Percentiles rank a stretch among this genome's conserved stretches.
phyloP scores from a whole-genome alignment of 768 basidiomycete genomes.

The Mrakia hoshinonis region DNA sequence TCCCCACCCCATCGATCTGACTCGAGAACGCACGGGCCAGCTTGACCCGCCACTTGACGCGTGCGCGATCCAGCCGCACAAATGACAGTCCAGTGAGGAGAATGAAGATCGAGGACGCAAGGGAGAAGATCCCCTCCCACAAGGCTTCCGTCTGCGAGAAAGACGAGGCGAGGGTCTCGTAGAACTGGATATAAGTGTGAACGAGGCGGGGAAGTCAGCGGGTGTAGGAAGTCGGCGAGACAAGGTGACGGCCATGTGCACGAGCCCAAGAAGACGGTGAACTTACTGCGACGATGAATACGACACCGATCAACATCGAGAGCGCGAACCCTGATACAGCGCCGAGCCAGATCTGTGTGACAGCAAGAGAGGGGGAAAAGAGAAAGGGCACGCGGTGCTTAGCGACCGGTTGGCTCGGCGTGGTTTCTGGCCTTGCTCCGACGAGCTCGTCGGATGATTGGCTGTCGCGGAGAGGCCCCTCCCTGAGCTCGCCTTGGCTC shows the following conservation, averaged over 20 bases:
- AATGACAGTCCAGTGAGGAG: constrained; percentile 28
- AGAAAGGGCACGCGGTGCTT: neutral
- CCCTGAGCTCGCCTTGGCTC: neutral
- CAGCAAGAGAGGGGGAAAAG: too few relatives aligned
- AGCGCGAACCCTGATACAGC: constrained; percentile 15
- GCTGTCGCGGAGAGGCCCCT: neutral
- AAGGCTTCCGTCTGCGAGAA: constrained; percentile 22
- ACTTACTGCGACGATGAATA: constrained; percentile 19
- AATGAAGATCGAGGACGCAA: constrained; percentile 22
- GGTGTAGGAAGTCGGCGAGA: neutral
- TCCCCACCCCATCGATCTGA: neutral
- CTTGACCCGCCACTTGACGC: constrained; percentile 30
- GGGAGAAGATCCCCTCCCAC: constrained; percentile 27
- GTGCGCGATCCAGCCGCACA: constrained; percentile 21
- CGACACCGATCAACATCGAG: constrained; percentile 16
- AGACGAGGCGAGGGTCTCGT: constrained; percentile 16
- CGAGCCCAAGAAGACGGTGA: too few relatives aligned
- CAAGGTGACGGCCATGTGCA: too few relatives aligned
- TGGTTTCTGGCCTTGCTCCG: neutral
- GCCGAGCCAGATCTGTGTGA: constrained; percentile 26
- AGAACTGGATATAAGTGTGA: constrained; percentile 10
- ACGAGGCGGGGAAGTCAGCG: neutral
- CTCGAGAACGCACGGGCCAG: constrained; percentile 13
- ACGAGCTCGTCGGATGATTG: neutral
- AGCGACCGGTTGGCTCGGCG: neutral